Evolutionary conservation across 768 basidiomycete species (phyloP), one percentile per base, ranked within the genome.

Genomic region (Serendipita sp.): DNA sequence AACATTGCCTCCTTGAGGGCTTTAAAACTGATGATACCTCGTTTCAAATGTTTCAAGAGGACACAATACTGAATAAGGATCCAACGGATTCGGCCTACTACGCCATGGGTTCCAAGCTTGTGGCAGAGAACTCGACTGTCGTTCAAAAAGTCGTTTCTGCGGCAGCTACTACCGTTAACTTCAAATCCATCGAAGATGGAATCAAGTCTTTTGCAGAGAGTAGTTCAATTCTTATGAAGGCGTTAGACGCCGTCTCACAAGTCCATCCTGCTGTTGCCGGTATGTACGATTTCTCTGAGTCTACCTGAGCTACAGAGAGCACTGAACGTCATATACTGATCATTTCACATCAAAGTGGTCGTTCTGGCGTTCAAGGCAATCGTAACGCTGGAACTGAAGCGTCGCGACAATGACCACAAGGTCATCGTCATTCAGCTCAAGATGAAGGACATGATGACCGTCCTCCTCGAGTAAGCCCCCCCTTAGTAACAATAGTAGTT

Each of bases 281-380:
- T 73, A 62, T 11, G 69, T 16, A 32, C 10, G 1, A 24, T 24
- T 24, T 1, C 24, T 24, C 24, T 0, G 24, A 24, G 24, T 1
- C 24, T 24, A 24, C 24, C 24, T 3, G 0, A 30, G 24, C 18
- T 28, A 16, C 41, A 13, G 18, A 2, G 3, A 24, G 1, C 24
- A 24, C 24, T 24, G 24, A 7, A 7, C 13, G 38, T 5, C 7
- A 7, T 7, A 41, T 13, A 13, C 38, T 41, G 38, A 41, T 41
- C 13, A 1, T 5, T 41, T 3, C 1, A 41, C 16, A 7, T 15
- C 65, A 73, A 2, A 75, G 82, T 80, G 53, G 80, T 76, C 34
- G 78, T 82, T n/a, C 69, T 76, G 11, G 80, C 81, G 1, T 83
- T 83, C 70, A 74, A 77, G 41, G 72, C 79, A 0, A 79, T 80